Base-by-base conservation (phyloP, 495 filamentous ascomycete species). In the Penicillium bialowiezense region DNA sequence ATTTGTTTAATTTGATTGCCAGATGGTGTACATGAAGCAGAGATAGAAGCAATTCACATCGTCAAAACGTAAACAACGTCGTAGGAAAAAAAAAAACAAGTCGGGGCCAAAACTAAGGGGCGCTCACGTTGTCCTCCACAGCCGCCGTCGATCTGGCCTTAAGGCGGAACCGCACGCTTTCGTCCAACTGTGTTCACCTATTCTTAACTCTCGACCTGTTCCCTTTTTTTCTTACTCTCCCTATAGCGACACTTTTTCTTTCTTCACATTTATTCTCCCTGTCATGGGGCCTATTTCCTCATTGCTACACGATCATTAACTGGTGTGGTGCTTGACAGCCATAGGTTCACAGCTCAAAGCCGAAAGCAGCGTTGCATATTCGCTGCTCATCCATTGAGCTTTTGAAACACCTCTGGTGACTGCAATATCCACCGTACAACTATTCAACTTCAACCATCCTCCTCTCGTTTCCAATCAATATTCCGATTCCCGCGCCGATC, bases 231-330 rank as follows among this genome's bases (percentile, higher is more conserved):
- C 59, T 64, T 58, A 55, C 49, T 44, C 56, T 48, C 52, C 50
- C 47, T 39, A 24, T 17, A 45, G 28, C 42, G 8, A 23, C 35
- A 13, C 7, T 43, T 47, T 52, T 56, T 42, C 37, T 54, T 52
- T 56, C 34, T 29, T 39, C 56, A 52, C n/a, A 47, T 57, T 45
- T 48, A 43, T 50, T 41, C 53, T 38, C 51, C 56, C 63, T 69
- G 65, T 64, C 54, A 73, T 73, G 72, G 70, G 64, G 60, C 49
- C 45, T 60, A 50, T 55, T 48, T 43, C 62, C 50, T 66, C 51
- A 28, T 50, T 56, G 54, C 51, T 54, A 56, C 55, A 64, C 70
- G 65, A 64, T 71, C 65, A 59, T 70, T 76, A 68, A 68, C 59
- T 55, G 54, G 48, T 63, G 59, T 62, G 54, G 60, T 52, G 62